Evolutionary conservation across 805 yeast genomes (phyloP), one percentile per base, ranked within the genome.

Genomic region (Saccharomycopsis sp.): DNA sequence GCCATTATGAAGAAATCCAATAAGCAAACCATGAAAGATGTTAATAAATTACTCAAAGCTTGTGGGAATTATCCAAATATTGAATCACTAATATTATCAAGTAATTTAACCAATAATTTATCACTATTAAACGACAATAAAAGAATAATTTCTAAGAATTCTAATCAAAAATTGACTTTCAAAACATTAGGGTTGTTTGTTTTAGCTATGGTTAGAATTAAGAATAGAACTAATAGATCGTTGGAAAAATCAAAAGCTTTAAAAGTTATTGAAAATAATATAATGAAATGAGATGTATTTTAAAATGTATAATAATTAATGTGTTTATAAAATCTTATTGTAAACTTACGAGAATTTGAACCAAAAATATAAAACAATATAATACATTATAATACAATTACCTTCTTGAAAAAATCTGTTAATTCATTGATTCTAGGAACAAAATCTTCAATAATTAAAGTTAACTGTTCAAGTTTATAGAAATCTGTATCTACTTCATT

Each of bases 391-490:
- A n/a, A n/a, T n/a, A n/a, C n/a, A n/a, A n/a, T n/a, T n/a, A n/a
- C n/a, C n/a, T n/a, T 9, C 32, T 26, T 17, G 40, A 51, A 44
- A 33, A 47, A 44, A 33, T 31, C 30, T 43, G 72, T 75, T 29
- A 69, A 37, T 3, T 39, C 30, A 21, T 37, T 36, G n/a, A 69
- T 45, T 37, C 75, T 49, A 4, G 44, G 36, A 36, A 61, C 62
- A 46, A 70, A 70, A 26, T 64, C 74, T 2, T 49, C 46, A 4
- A 68, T 66, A 41, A 64, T 63, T 47, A 47, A 37, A 23, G 54
- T 62, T 36, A 76, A 58, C 46, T 73, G 79, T 35, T 70, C 70
- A 39, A 76, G 52, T 56, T 73, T 74, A 53, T 65, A 58, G 46
- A 73, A 70, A 39, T 72, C 71, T 29, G 55, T 49, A 44, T 77